Base-by-base conservation (phyloP, 148 eudicot genomes). In the Rheum nobile region DNA sequence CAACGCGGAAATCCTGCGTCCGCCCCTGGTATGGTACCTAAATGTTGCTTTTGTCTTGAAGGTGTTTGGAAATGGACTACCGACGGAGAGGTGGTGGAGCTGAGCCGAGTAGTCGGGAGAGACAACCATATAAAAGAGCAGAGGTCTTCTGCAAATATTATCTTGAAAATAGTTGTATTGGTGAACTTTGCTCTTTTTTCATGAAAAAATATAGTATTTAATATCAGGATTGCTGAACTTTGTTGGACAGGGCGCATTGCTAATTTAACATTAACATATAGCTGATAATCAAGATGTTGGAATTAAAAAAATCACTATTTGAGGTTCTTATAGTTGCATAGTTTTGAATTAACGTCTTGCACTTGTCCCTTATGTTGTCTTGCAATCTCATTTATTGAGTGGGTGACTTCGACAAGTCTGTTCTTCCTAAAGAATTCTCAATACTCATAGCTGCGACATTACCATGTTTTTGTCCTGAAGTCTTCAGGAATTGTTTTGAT, bases 61-160 rank as follows among this genome's bases (percentile, higher is more conserved):
- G 82, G 85, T 80, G 55, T 21, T 72, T 38, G 38, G 47, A 68
- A 72, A 93, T 90, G 96, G 89, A 89, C 39, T 78, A 68, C 74
- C 78, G 83, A 75, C 74, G 86, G 87, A 84, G 83, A 47, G 76
- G 50, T 50, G 78, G 82, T 29, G 82, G 83, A 71, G 83, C 80
- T 67, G 87, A 88, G 73, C 75, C 86, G 70, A 82, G 77, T 74
- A 48, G 74, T 71, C 79, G 83, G 72, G 86, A 84, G 71, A 80
- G 42, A 82, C 78, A 81, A 43, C 83, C 52, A 32, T 85, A 67
- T 32, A 77, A 77, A 73, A 77, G 29, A 16, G 81, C 24, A 16
- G 81, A 88, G 91, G 93, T 87, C 75, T 71, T 47, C 17, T 28
- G 29, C n/a, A 35, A 14, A 1, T 39, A 37, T 57, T 11, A 2